phyloP scores from a whole-genome alignment of 1,139 yeast species.

The Yamadazyma mexicana region DNA sequence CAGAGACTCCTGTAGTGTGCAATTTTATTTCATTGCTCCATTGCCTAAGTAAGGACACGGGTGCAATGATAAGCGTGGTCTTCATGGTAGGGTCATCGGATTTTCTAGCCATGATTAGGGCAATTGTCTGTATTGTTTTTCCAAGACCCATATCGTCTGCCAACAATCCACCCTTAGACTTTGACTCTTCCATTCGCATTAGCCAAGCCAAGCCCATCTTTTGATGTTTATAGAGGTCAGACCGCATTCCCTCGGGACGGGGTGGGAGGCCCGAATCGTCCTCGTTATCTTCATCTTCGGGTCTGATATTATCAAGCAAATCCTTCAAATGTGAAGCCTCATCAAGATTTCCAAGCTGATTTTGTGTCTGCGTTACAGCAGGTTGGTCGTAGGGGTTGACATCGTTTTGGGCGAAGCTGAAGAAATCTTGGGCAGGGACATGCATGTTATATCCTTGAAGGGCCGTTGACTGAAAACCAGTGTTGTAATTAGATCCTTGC shows the following conservation, averaged over 20 bases:
- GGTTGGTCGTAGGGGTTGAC: neutral
- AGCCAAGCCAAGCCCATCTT: slow-evolving; percentile 85
- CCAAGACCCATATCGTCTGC: slow-evolving; percentile 98
- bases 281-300: slow-evolving; percentile 49
- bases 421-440: neutral
- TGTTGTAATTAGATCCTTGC: neutral
- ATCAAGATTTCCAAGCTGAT: slow-evolving; percentile 1
- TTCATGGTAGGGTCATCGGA: slow-evolving; percentile 37
- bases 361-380: neutral
- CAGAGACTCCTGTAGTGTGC: slow-evolving; percentile 51
- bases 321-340: slow-evolving; percentile 10
- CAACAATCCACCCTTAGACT: slow-evolving; percentile 70
- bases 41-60: slow-evolving; percentile 78
- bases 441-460: neutral
- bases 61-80: slow-evolving; percentile 79
- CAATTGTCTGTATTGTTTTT: slow-evolving; percentile 80
- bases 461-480: neutral
- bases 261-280: slow-evolving; percentile 44
- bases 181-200: slow-evolving; percentile 59
- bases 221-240: slow-evolving; percentile 79
- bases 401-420: neutral
- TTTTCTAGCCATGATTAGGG: slow-evolving; percentile 61
- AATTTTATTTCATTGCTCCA: slow-evolving; percentile 79
- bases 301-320: slow-evolving; percentile 64
- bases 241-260: slow-evolving; percentile 70